Conservation (phyloP, 331 rosid species). For the Acacia pycnantha region DNA sequence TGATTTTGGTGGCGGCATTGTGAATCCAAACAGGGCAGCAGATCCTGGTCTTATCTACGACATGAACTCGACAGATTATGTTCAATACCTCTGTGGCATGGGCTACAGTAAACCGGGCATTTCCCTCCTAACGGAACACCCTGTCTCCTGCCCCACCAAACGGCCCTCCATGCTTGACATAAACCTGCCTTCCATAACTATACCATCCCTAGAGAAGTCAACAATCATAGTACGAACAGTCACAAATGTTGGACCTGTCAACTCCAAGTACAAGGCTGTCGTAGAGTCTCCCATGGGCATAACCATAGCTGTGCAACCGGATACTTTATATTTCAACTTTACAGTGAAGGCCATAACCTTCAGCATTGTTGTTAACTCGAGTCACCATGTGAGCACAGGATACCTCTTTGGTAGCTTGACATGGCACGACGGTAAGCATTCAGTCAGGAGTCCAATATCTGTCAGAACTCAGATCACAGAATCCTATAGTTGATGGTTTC, state of each 20-base stretch:
- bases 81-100: slow-evolving; percentile 49
- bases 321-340: slow-evolving; percentile 41
- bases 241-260: slow-evolving; percentile 43
- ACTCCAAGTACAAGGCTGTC: slow-evolving; percentile 32
- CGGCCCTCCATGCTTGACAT: slow-evolving; percentile 39
- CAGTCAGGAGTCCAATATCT: slow-evolving; percentile 51
- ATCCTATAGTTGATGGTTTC: slow-evolving; percentile 11
- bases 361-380: slow-evolving; percentile 29
- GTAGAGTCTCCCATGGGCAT: slow-evolving; percentile 40
- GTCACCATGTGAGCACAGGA: slow-evolving; percentile 32
- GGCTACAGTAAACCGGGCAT: slow-evolving; percentile 40
- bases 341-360: slow-evolving; percentile 36
- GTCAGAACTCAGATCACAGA: slow-evolving; percentile 37
- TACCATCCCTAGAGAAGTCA: slow-evolving; percentile 38
- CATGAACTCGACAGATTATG: slow-evolving; percentile 40
- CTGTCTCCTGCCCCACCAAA: slow-evolving; percentile 38
- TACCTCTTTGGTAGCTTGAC: slow-evolving; percentile 49
- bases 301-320: slow-evolving; percentile 37
- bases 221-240: slow-evolving; percentile 45
- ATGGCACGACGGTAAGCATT: slow-evolving; percentile 51
- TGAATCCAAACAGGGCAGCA: slow-evolving; percentile 48
- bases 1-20: slow-evolving; percentile 57
- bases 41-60: slow-evolving; percentile 60
- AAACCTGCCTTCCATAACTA: slow-evolving; percentile 51
- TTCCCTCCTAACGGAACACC: slow-evolving; percentile 29